These are phyloP conservation scores for Trichophyton benhamiae DNA, from an alignment of 2,329 filamentous ascomycete genomes.

Conservation along the genomic window DNA sequence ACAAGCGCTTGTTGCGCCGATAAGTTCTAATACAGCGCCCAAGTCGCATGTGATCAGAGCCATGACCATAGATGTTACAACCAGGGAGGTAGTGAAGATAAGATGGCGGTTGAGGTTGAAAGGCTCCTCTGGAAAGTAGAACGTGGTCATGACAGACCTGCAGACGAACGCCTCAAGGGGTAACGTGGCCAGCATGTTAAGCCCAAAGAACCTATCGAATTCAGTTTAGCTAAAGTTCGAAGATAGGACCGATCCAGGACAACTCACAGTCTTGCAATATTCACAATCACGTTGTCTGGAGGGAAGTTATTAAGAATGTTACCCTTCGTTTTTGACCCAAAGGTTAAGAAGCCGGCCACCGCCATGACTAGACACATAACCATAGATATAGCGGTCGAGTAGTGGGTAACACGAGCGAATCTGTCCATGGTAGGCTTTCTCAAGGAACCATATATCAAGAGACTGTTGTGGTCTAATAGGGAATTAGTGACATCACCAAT, in stretches of 20 bases:
- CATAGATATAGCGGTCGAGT: constrained; percentile 80
- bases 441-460: constrained; percentile 92
- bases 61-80: constrained; percentile 64
- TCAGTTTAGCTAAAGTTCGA: background rate
- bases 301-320: constrained; percentile 99
- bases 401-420: constrained; percentile 86
- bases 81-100: constrained; percentile 69
- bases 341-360: constrained; percentile 78
- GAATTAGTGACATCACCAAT: constrained; percentile 11
- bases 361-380: constrained; percentile 84
- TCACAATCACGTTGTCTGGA: constrained; percentile 79
- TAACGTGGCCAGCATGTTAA: constrained; percentile 97
- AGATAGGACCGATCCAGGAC: background rate
- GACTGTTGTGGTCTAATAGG: constrained; percentile 71
- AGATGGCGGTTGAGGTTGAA: constrained; percentile 78
- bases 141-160: constrained; percentile 88
- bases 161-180: constrained; percentile 97
- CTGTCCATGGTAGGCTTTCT: constrained; percentile 90
- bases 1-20: constrained; percentile 88
- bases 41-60: constrained; percentile 84
- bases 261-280: constrained; percentile 66
- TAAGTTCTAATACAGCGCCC: constrained; percentile 86
- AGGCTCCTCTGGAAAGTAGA: constrained; percentile 58
- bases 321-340: constrained; percentile 80
- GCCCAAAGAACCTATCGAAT: constrained; percentile 61